phyloP scores from a whole-genome alignment of 2,329 filamentous ascomycete genomes.

The Nakataea oryzae region DNA sequence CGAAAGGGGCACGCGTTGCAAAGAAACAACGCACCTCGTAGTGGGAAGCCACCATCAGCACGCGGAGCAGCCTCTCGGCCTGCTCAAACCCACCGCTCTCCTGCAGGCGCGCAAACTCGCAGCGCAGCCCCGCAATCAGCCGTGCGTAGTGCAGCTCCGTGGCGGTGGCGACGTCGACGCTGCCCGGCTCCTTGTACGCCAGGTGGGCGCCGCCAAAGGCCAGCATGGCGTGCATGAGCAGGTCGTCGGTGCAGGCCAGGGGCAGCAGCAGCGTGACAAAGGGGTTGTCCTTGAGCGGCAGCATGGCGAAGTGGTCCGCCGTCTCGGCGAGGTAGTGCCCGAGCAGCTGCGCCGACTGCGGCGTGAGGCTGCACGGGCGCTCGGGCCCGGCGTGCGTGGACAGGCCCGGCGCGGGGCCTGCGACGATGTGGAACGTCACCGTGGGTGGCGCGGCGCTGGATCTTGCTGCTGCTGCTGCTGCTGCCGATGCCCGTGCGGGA shows the following conservation, averaged over 20 bases:
- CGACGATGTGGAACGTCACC: too few relatives aligned
- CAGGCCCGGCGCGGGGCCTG: too few relatives aligned
- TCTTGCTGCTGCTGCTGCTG: too few relatives aligned
- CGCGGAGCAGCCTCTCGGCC: too few relatives aligned
- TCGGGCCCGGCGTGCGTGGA: too few relatives aligned
- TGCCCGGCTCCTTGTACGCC: constrained; percentile 4
- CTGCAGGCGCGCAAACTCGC: constrained; percentile 7
- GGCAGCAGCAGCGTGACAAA: constrained; percentile 10
- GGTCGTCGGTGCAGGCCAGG: constrained; percentile 12
- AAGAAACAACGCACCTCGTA: too few relatives aligned
- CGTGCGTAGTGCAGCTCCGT: constrained; percentile 11
- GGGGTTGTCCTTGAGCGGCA: constrained; percentile 7
- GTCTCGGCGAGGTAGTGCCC: constrained; percentile 10
- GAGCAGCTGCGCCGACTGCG: constrained; percentile 9
- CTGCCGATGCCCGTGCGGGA: too few relatives aligned
- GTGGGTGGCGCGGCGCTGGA: too few relatives aligned
- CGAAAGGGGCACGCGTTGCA: too few relatives aligned
- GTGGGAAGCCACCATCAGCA: too few relatives aligned
- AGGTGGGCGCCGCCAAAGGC: constrained; percentile 10
- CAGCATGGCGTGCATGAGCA: constrained; percentile 14
- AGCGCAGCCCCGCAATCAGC: constrained; percentile 10
- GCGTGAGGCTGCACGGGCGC: constrained; percentile 6
- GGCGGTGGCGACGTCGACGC: constrained; percentile 3
- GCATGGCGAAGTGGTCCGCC: constrained; percentile 5
- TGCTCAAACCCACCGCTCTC: not conserved